A percentile compares a stretch with the other conserved stretches of the same genome.
These are phyloP conservation scores for Arthrobotrys megalospora DNA, from an alignment of 2,329 filamentous ascomycete genomes.

Conservation along the genomic window DNA sequence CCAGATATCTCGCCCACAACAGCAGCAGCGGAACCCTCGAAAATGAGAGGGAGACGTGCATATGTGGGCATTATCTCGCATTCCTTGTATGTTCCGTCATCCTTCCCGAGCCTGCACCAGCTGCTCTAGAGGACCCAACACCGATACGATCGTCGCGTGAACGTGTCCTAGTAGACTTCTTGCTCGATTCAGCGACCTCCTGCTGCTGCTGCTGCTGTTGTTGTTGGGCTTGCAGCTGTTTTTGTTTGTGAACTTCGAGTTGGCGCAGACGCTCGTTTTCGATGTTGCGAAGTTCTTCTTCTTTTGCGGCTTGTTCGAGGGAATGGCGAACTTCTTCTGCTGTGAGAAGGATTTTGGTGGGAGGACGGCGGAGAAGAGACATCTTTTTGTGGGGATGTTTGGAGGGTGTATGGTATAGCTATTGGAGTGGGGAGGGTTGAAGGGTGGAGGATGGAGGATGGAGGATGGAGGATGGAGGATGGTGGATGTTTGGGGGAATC, in stretches of 20 bases:
- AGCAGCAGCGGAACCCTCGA: neutral
- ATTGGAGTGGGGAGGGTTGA: no score
- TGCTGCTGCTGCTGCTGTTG: constrained; percentile 33
- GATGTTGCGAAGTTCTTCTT: constrained; percentile 55
- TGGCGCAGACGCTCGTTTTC: constrained; percentile 56
- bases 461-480: no score
- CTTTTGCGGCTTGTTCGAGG: constrained; percentile 72
- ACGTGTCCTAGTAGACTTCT: constrained; percentile 63
- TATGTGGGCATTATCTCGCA: constrained; percentile 46
- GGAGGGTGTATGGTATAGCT: neutral
- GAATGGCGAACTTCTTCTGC: constrained; percentile 76
- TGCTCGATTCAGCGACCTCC: constrained; percentile 37
- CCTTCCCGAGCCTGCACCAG: constrained; percentile 40
- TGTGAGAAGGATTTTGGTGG: constrained; percentile 78
- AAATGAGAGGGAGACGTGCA: neutral
- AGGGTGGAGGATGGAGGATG: no score
- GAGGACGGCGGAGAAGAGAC: constrained; percentile 75
- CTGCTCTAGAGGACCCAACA: constrained; percentile 63
- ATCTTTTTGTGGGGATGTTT: neutral
- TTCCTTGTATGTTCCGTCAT: constrained; percentile 60
- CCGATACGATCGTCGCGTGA: constrained; percentile 67
- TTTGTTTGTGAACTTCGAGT: constrained; percentile 51
- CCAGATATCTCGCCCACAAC: neutral
- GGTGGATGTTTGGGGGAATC: no score
- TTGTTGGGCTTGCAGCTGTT: constrained; percentile 38